Evolutionary conservation across 2,329 filamentous ascomycete species (phyloP).

Genomic region (Dothideomycetes sp.): DNA sequence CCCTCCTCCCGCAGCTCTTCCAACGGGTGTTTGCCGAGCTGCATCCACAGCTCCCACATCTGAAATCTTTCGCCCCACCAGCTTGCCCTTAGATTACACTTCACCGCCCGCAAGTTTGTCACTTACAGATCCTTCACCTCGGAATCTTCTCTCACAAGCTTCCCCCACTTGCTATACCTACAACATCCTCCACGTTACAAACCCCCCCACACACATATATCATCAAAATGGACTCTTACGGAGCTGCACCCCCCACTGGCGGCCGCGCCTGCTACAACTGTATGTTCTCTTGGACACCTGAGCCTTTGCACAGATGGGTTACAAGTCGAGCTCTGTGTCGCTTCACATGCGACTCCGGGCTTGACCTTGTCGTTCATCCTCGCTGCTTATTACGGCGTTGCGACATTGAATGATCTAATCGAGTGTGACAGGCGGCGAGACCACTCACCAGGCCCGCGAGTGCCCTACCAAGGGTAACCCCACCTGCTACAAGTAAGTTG

Average conservation of each 20-base stretch:
- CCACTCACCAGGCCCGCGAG: conserved; percentile 38
- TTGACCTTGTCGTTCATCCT: conserved; percentile 3
- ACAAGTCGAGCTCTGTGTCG: neutral
- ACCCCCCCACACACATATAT: conserved; percentile 9
- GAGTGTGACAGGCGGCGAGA: conserved; percentile 32
- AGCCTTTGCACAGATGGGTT: neutral
- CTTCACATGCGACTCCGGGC: too few species aligned
- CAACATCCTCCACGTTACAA: neutral
- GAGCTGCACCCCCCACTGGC: conserved; percentile 21
- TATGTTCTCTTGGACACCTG: conserved; percentile 24
- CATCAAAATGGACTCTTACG: conserved; percentile 38
- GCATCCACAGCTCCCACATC: neutral
- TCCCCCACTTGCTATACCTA: conserved; percentile 1
- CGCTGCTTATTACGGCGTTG: neutral
- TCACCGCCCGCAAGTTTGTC: too few species aligned
- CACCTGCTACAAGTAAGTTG: conserved; percentile 15
- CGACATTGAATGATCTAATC: conserved; percentile 1
- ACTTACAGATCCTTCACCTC: neutral
- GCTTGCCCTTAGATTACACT: neutral
- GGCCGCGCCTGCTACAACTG: conserved; percentile 49
- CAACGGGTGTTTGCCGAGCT: neutral
- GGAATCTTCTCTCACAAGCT: conserved; percentile 1
- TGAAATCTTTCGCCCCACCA: neutral
- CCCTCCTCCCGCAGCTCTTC: neutral
- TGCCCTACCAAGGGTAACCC: conserved; percentile 39